Percentiles rank a stretch among this genome's conserved stretches.
phyloP scores from a whole-genome alignment of 148 eudicot genomes.

The Dysphania ambrosioides region DNA sequence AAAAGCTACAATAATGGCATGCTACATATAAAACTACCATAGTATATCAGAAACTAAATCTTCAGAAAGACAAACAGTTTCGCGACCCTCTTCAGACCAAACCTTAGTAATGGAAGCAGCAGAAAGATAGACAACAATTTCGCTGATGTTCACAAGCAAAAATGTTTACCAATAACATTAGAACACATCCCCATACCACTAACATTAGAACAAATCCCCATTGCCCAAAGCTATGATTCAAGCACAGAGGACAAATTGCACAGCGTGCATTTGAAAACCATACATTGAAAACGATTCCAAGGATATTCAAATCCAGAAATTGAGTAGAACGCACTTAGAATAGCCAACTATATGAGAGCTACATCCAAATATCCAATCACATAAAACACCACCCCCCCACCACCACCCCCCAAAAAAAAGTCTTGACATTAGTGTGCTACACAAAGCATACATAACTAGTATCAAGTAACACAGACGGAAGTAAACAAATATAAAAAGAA shows the following conservation, averaged over 20 bases:
- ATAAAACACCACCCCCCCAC: background rate
- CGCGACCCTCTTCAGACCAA: no score
- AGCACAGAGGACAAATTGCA: slow-evolving; percentile 39
- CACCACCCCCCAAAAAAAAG: no score
- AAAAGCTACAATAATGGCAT: no score
- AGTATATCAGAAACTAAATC: no score
- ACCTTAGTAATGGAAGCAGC: no score
- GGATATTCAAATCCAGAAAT: slow-evolving; percentile 6
- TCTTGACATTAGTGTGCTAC: background rate
- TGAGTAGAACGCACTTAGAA: background rate
- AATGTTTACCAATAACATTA: slow-evolving; percentile 32
- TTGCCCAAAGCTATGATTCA: slow-evolving; percentile 24
- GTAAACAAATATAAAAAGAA: no score
- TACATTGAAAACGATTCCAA: slow-evolving; percentile 16
- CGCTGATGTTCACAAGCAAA: background rate
- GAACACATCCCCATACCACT: no score
- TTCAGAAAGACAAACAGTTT: no score
- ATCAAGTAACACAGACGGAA: background rate
- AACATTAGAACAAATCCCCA: slow-evolving; percentile 37
- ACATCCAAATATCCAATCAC: background rate
- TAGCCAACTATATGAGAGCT: background rate
- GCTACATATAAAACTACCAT: no score
- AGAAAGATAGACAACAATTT: background rate
- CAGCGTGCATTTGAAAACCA: slow-evolving; percentile 21
- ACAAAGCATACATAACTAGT: background rate